Conservation (phyloP, 192 early-diverging fungal genomes). For the Backusella tarrabulga region DNA sequence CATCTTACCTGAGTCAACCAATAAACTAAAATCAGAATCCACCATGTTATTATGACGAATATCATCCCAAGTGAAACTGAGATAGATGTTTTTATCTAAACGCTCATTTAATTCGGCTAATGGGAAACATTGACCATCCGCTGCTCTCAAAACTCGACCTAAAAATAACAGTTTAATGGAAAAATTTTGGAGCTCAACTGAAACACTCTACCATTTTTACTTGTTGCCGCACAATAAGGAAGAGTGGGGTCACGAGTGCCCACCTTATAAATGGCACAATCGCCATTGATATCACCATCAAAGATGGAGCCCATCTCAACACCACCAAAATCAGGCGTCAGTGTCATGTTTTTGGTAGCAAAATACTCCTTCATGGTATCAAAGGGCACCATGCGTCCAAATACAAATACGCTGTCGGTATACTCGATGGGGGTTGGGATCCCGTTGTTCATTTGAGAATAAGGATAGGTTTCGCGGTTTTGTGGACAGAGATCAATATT, state of each 20-base stretch:
- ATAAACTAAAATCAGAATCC: background rate
- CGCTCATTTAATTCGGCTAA: background rate
- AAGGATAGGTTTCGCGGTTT: conserved; percentile 8
- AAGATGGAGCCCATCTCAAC: conserved; percentile 33
- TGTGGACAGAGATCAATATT: conserved; percentile 33
- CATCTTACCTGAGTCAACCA: conserved; percentile 6
- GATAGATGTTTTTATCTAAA: background rate
- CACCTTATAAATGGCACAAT: conserved; percentile 19
- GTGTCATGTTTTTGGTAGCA: conserved; percentile 13
- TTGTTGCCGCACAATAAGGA: conserved; percentile 20
- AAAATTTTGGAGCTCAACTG: background rate
- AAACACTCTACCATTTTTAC: conserved; percentile 27
- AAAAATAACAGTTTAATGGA: conserved; percentile 4
- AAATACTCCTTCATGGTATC: conserved; percentile 24
- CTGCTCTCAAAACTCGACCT: background rate
- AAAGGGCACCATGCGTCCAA: conserved; percentile 28
- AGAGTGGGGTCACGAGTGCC: conserved; percentile 6
- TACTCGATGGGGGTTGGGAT: background rate
- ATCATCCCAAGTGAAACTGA: conserved; percentile 7
- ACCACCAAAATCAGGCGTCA: conserved; percentile 29
- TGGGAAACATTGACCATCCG: conserved; percentile 3
- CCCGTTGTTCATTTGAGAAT: conserved; percentile 16
- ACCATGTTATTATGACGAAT: background rate
- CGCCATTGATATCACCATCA: conserved; percentile 24
- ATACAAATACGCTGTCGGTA: conserved; percentile 21